These are phyloP conservation scores for Talaromyces proteolyticus DNA, from an alignment of 495 filamentous ascomycete species.

Conservation along the genomic window DNA sequence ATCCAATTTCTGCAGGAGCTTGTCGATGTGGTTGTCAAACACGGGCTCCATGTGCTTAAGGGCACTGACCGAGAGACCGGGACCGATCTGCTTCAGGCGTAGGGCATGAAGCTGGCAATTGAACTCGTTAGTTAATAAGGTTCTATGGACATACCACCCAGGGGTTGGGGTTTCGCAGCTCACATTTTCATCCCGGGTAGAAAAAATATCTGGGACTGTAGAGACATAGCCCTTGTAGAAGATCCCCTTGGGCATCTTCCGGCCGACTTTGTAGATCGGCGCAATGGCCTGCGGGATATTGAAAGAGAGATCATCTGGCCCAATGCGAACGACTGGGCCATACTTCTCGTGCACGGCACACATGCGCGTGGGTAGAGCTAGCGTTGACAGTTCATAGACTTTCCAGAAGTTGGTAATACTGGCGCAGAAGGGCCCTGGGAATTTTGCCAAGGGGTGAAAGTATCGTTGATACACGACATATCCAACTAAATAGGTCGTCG, in stretches of 20 bases:
- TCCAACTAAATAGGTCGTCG: constrained; percentile 10
- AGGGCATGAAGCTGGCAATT: not conserved
- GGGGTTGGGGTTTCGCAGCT: no score
- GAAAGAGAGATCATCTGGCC: constrained; percentile 57
- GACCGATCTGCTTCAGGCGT: not conserved
- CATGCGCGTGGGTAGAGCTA: not conserved
- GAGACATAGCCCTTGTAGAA: not conserved
- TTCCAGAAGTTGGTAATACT: constrained; percentile 44
- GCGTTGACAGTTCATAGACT: not conserved
- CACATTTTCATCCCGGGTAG: not conserved
- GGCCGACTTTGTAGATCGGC: constrained; percentile 36
- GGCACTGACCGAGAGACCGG: not conserved
- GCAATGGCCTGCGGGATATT: constrained; percentile 51
- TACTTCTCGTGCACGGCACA: constrained; percentile 35
- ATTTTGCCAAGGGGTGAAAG: constrained; percentile 1
- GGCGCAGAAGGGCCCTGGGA: constrained; percentile 38
- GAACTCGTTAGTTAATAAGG: not conserved
- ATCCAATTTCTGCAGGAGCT: not conserved
- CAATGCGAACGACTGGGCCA: constrained; percentile 54
- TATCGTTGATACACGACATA: not conserved
- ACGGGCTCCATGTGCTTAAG: not conserved
- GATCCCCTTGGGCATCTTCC: not conserved
- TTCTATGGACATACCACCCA: not conserved
- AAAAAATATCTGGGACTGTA: not conserved
- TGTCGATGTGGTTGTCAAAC: not conserved